Evolutionary conservation across 306 rosid genomes (phyloP), one percentile per base, ranked within the genome.

Genomic region (Mimosa pudica): DNA sequence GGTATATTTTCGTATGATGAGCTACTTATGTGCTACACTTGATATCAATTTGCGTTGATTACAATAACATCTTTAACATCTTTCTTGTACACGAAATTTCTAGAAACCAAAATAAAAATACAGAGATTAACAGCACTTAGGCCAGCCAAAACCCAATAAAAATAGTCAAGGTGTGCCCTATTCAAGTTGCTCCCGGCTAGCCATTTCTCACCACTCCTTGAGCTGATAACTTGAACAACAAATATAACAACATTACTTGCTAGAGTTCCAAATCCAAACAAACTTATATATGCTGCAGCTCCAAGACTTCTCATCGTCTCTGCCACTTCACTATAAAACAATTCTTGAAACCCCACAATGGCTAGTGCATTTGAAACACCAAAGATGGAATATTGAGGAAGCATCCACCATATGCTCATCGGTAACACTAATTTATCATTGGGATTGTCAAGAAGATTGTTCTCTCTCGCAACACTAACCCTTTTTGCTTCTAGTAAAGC

Each of bases 251-350:
- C 85, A 66, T 54, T 88, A 8, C 93, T 80, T 1, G 71, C 30
- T 73, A 91, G 88, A 81, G 86, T 88, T 18, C 94, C 98, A 30
- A 88, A 76, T 7, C 97, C 97, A 0, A 84, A 20, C 2, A 86
- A 75, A 55, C 93, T 89, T 10, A 91, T 60, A 70, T 83, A 87
- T 1, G 94, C 92, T 2, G 97, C 97, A 0, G 98, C 92, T 11
- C 98, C 97, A 3, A 91, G 60, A 75, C 98, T 91, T 51, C 94
- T 86, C 86, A 88, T 42, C 0, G 75, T 47, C 5, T 84, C 83
- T 0, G 93, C 96, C 97, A 91, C 89, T 79, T 93, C 93, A 38
- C 84, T 90, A 47, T 93, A 91, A 77, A 88, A 89, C 58, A 91
- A 49, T 13, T 91, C 89, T 66, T 91, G 97, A 1, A 91, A 81